Conservation (phyloP, 139 green algal species). For the Asterochloris erici region DNA sequence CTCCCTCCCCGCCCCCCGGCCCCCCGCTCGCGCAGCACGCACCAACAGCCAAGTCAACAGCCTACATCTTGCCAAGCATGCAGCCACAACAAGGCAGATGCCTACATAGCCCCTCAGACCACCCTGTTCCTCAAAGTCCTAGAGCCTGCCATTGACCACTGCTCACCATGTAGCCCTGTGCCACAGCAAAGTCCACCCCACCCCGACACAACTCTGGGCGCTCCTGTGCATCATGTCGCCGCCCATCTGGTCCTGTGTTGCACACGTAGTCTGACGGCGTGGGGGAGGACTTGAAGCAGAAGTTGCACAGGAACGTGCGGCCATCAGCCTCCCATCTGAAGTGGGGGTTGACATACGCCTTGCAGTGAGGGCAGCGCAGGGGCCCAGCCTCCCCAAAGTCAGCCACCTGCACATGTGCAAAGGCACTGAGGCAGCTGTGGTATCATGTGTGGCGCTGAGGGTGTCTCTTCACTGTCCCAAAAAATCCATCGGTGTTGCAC, state of each 20-base stretch:
- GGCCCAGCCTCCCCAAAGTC: slow-evolving; percentile 67
- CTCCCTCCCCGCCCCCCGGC: too few species aligned
- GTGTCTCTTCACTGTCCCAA: too few species aligned
- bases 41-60: too few species aligned
- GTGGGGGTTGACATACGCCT: slow-evolving; percentile 90
- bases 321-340: slow-evolving; percentile 64
- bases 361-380: slow-evolving; percentile 76
- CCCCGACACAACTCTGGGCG: slow-evolving; percentile 70
- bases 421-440: too few species aligned
- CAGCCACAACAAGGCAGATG: too few species aligned
- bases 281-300: slow-evolving; percentile 63
- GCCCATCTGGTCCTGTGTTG: slow-evolving; percentile 64
- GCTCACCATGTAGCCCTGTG: slow-evolving; percentile 63
- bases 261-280: slow-evolving; percentile 72
- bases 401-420: slow-evolving; percentile 41
- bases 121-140: too few species aligned
- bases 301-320: slow-evolving; percentile 75
- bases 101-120: too few species aligned
- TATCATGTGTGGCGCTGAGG: too few species aligned
- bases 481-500: too few species aligned
- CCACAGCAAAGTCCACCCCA: slow-evolving; percentile 70
- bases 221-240: slow-evolving; percentile 55
- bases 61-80: too few species aligned
- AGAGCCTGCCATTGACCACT: neutral
- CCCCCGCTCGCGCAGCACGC: too few species aligned